Evolutionary conservation across 345 rosid species (phyloP).

Genomic region (Bruguiera gymnorhiza): DNA sequence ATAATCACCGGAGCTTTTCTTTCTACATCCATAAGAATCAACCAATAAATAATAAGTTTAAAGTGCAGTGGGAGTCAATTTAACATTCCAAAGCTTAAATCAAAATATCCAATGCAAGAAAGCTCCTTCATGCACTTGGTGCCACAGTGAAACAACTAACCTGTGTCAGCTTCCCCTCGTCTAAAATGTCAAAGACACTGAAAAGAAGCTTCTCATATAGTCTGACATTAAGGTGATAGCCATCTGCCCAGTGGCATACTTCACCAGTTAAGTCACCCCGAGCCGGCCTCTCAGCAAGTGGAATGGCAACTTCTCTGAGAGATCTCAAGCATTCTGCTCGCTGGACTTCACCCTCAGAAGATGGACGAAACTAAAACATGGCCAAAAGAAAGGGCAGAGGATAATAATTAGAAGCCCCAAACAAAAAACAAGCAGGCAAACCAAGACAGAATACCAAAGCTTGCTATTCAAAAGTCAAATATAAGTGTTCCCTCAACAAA

Average conservation of each 20-base stretch:
- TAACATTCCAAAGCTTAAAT: neutral
- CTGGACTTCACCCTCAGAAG: conserved; percentile 85
- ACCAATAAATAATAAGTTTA: too few species aligned
- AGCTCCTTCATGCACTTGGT: neutral
- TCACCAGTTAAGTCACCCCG: conserved; percentile 98
- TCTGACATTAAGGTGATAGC: conserved; percentile 85
- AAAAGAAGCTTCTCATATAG: conserved; percentile 87
- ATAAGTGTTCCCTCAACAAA: too few species aligned
- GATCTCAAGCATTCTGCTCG: conserved; percentile 89
- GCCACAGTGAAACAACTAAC: conserved; percentile 37
- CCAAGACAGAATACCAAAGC: neutral
- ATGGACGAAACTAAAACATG: conserved; percentile 57
- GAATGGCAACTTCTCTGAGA: conserved; percentile 76
- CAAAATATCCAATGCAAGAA: neutral
- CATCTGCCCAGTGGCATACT: conserved; percentile 99
- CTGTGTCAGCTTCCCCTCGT: conserved; percentile 95
- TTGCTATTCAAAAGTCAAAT: too few species aligned
- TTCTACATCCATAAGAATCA: too few species aligned
- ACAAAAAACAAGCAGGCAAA: neutral
- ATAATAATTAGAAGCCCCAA: conserved; percentile 7
- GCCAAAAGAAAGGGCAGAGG: conserved; percentile 9
- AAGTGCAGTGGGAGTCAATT: too few species aligned
- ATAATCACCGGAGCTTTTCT: too few species aligned
- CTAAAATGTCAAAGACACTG: conserved; percentile 86
- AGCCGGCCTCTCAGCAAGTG: conserved; percentile 97